Base-by-base conservation (phyloP, 164 flowering plant species). In the Pachysandra terminalis region DNA sequence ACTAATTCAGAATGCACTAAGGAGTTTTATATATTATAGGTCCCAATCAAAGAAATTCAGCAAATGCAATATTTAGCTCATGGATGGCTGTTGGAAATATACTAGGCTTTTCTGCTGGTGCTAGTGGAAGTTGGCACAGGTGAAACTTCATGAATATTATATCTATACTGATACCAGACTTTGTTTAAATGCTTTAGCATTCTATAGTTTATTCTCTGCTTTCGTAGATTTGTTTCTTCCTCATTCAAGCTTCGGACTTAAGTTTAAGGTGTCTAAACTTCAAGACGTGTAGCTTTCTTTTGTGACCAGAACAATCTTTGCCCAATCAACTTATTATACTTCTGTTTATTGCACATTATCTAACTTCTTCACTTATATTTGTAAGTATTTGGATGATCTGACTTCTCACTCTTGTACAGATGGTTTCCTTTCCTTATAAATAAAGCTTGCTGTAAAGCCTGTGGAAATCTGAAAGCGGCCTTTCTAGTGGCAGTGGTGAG, bases 1-100 rank as follows among this genome's bases (percentile, higher is more conserved):
- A 48, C 21, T 41, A 19, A 63, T 63, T 24, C 51, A 19, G 57
- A 13, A n/a, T 23, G 52, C 7, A 22, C 19, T 56, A 54, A 35
- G 68, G 32, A 10, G 51, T 45, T 61, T 56, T 26, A 45, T 55
- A 25, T 66, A 21, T 72, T 35, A 24, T 73, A 96, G 99, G 98
- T 45, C 90, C 97, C 72, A 91, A 90, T 68, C 98, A 96, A 78
- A 82, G 87, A 61, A 93, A 89, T 81, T 55, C 87, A 19, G 84
- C 97, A 75, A 96, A 96, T 85, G 96, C 99, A 56, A 74, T 92
- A 58, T 96, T 96, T 77, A 87, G 95, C 73, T 84, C 84, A 22
- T 96, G 99, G 99, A 96, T 96, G 98, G 98, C 99, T 67, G 88
- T 88, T 67, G 98, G 99, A 67, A 96, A 92, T 73, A 84, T 95